Evolutionary conservation across 2,329 filamentous ascomycete genomes (phyloP), one percentile per base, ranked within the genome.

Genomic region (Aspergillus nomiae): DNA sequence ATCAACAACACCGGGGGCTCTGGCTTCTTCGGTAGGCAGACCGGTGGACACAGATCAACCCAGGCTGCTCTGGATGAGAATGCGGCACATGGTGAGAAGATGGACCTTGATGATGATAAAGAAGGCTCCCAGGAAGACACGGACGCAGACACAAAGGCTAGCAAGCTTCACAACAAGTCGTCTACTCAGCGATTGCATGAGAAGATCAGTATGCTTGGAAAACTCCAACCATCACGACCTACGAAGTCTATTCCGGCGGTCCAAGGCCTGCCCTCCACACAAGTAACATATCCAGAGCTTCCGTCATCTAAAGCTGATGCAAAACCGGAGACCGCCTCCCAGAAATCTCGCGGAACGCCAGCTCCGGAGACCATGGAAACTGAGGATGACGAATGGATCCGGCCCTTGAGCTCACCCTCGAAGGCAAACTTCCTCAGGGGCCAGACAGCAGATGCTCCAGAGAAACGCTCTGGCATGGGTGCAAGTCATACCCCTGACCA

Each of bases 111-210:
- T n/a, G 84, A 87, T 41, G 84, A 83, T 82, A 88, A 60, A 78
- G 85, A 63, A 75, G 81, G n/a, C 73, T 73, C 77, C 26, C 77
- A 82, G 2, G 64, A 67, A 53, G 72, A 81, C 36, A 34, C 48
- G 2, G 84, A 87, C 45, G 76, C 76, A 10, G 79, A 83, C 19
- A 76, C 78, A 1, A 84, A 84, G 50, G 82, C 83, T 34, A 83
- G 85, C 7, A 86, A 84, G 68, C 77, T 85, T 2, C 90, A 94
- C 72, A 92, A 89, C 78, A 96, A 96, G 76, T 94, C 92, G 0
- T 96, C 95, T n/a, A 97, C 95, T 0, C 94, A 98, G 76, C 86
- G 92, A 50, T 83, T 99, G 19, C 93, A 97, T 68, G 94, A 98
- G 71, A 92, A 94, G 70, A 98, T 99, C 70, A 96, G 89, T 65